These are phyloP conservation scores for Verticillium dahliae DNA, from an alignment of 2,329 filamentous ascomycete genomes.

Conservation along the genomic window DNA sequence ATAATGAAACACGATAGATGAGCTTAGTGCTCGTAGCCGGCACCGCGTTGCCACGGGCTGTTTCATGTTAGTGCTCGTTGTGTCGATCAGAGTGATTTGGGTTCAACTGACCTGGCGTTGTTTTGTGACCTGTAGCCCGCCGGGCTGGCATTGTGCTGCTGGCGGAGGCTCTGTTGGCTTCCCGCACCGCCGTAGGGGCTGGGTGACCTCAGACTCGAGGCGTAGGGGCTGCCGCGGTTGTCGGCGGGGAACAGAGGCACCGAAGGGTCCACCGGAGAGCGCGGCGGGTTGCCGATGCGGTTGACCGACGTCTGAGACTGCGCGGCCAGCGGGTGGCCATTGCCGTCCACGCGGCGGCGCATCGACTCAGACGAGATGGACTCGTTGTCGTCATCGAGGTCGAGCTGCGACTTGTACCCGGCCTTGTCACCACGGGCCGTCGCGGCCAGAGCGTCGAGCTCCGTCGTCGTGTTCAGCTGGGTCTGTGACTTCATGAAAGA, in stretches of 20 bases:
- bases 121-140: conserved; percentile 28
- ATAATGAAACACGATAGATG: not conserved
- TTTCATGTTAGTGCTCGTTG: conserved; percentile 2
- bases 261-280: conserved; percentile 33
- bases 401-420: conserved; percentile 30
- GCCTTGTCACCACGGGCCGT: conserved; percentile 75
- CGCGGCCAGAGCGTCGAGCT: conserved; percentile 82
- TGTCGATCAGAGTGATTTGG: not conserved
- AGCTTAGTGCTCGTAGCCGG: conserved; percentile 32
- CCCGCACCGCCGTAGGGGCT: conserved; percentile 26
- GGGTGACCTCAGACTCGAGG: conserved; percentile 27
- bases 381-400: conserved; percentile 35
- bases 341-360: conserved; percentile 26
- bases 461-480: conserved; percentile 68
- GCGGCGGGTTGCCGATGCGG: conserved; percentile 18
- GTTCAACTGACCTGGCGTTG: conserved; percentile 26
- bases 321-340: conserved; percentile 9
- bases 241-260: conserved; percentile 35
- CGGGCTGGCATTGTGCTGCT: conserved; percentile 24
- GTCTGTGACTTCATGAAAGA: conserved; percentile 97
- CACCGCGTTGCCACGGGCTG: conserved; percentile 39
- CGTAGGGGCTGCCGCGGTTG: conserved; percentile 23
- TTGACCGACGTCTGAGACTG: conserved; percentile 17
- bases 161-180: conserved; percentile 22
- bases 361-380: conserved; percentile 31